Base-by-base conservation (phyloP, 139 green algal genomes). In the Yamagishiella unicocca region DNA sequence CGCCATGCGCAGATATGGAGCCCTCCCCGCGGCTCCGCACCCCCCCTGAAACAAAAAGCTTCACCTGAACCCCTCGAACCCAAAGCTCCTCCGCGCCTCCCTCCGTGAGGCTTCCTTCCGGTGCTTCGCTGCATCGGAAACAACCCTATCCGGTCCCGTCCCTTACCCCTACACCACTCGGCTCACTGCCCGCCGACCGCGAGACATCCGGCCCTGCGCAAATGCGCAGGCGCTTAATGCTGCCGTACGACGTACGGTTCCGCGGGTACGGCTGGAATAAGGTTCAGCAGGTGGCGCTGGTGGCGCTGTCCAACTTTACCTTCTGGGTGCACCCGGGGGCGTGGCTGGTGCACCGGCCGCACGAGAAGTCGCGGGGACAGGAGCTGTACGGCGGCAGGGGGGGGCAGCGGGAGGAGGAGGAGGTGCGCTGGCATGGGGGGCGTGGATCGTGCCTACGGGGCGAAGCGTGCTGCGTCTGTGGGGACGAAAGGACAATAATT, bases 241-340 rank as follows among this genome's bases (percentile, higher is more conserved):
- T 79, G 25, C 88, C 73, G 22, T 95, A 94, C 68, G 92, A 95
- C 71, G 82, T 85, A 29, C 82, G 87, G 0, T 95, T 93, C 72
- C 58, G 92, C 25, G 92, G 92, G 53, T 95, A 95, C 54, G 92
- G 92, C 66, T 93, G 92, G 90, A 95, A 95, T 87, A 95, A 95
- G 87, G 90, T 93, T 37, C 45, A 76, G 54, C 87, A 91, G 89
- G 87, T 90, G 81, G 79, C 79, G 61, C n/a, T 37, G 4, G 79
- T 85, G 79, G 79, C 79, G n/a, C 21, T 37, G 1, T 37, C n/a
- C 42, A 85, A 85, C 79, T 85, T 85, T 40, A 85, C 79, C 17
- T 92, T 91, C 55, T 2, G 55, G 24, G 90, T 90, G 66, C 87
- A 91, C 67, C 87, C 85, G 10, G 37, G 25, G 4, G 84, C 42